Evolutionary conservation across 2,329 filamentous ascomycete genomes (phyloP), one percentile per base, ranked within the genome.

Genomic region (Aspergillus pseudoviridinutans): DNA sequence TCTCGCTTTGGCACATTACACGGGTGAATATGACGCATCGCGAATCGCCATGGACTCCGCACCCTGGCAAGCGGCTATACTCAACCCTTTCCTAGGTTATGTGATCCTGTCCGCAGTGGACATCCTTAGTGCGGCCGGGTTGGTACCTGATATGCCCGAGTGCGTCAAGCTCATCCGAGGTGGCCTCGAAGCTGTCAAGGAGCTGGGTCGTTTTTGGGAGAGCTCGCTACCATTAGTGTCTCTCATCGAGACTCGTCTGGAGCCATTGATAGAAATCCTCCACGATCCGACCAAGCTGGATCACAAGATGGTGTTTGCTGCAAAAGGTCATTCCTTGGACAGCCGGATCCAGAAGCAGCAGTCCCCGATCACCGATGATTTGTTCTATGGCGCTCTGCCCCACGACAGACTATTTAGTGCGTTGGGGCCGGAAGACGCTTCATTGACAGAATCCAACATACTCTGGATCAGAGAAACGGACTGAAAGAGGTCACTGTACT

Each of bases 71-170:
- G 69, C 71, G 56, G 62, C 72, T 4, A 79, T 83, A 44, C 81
- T 84, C 0, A 82, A 80, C n/a, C 86, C 87, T 0, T 85, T 87
- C 60, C 77, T 84, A 20, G 84, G 83, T n/a, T 84, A 84, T 61
- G 81, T 82, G 5, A 80, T 88, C 25, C 76, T 86, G 35, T 81
- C 85, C 50, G 87, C 87, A 0, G 78, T 87, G 35, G 88, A 91
- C 63, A 83, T 89, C 1, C 77, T 90, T 55, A 84, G 84, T 12
- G 83, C 87, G 0, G 83, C 81, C 4, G 84, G 87, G 1, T 67
- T 78, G 0, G 69, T 87, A 6, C 72, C 78, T 0, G 77, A 80
- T 12, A 68, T 89, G 10, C 69, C 79, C 1, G 74, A 77, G 10
- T 76, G 83, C 27, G 78, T 88, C 41, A 78, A 82, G 9, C 78